These are phyloP conservation scores for Melampsora abietis-canadensis DNA, from an alignment of 1,284 basidiomycete genomes.

Conservation along the genomic window DNA sequence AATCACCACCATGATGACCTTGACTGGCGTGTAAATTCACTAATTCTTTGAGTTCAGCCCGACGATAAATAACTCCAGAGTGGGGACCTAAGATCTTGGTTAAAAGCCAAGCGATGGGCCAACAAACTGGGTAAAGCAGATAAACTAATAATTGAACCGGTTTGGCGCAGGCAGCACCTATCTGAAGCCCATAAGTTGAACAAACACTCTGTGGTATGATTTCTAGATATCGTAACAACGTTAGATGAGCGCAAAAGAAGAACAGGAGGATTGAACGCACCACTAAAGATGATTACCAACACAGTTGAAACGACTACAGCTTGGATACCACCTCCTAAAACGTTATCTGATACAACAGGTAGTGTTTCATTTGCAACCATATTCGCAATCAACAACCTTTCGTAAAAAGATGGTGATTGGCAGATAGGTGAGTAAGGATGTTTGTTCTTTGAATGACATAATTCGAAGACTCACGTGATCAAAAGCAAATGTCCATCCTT, in stretches of 20 bases:
- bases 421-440: constrained; percentile 67
- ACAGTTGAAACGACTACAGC: constrained; percentile 77
- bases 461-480: constrained; percentile 55
- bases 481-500: constrained; percentile 77
- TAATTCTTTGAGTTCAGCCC: constrained; percentile 66
- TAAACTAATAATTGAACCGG: constrained; percentile 52
- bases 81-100: constrained; percentile 53
- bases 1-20: constrained; percentile 63
- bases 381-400: constrained; percentile 33
- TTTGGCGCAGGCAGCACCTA: constrained; percentile 53
- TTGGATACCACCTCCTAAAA: constrained; percentile 77
- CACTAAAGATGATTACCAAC: constrained; percentile 57
- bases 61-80: constrained; percentile 58
- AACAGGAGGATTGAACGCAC: not conserved
- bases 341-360: constrained; percentile 80
- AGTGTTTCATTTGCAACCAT: constrained; percentile 84
- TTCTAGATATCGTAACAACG: constrained; percentile 71
- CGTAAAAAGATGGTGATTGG: constrained; percentile 51
- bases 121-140: constrained; percentile 53
- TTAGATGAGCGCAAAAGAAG: not conserved
- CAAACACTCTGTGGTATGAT: constrained; percentile 71
- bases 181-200: constrained; percentile 53
- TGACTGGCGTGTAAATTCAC: constrained; percentile 66
- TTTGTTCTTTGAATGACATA: constrained; percentile 50
- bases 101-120: constrained; percentile 53